Base-by-base conservation (phyloP, 345 rosid species). In the Barbarea vulgaris region DNA sequence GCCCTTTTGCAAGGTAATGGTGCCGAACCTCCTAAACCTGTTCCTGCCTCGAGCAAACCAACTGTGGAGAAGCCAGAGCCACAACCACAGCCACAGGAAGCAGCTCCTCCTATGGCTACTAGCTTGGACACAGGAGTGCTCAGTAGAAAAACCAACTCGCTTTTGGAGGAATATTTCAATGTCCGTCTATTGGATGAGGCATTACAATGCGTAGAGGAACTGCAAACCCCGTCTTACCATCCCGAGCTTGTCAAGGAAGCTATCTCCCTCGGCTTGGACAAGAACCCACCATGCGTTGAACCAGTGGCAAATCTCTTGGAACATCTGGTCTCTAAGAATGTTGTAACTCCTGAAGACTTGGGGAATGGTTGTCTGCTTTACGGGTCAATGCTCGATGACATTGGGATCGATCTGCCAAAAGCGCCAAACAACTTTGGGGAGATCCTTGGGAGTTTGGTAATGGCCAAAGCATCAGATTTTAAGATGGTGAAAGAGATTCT, bases 171-270 rank as follows among this genome's bases (percentile, higher is more conserved):
- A 61, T 94, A 86, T 74, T 91, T 91, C 80, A 73, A 68, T 48
- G 48, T 90, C 9, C 52, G 79, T 62, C 76, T 82, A 37, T 62
- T 84, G 77, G 93, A 83, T 53, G 98, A 94, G 77, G 97, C 96
- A 19, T 41, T 89, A 80, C 84, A 70, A 72, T 88, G 97, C 48
- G 87, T 91, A 47, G 87, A 87, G 69, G 97, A 94, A 58, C 81
- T 91, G 22, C 80, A 86, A 15, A 76, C 88, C 34, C 90, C 91
- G 2, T 84, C 82, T 9, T 88, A 86, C 77, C 89, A 87, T 60
- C 87, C 91, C 2, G 96, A 91, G 66, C 74, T 91, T 19, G 93
- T 91, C 48, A 94, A 87, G 77, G 97, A 91, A 82, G 93, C 96
- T 1, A 85, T 94, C 52, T 77, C 73, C 37, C 84, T 89, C 22